phyloP scores from a whole-genome alignment of 441 rosid species.

The Kokia cookei region DNA sequence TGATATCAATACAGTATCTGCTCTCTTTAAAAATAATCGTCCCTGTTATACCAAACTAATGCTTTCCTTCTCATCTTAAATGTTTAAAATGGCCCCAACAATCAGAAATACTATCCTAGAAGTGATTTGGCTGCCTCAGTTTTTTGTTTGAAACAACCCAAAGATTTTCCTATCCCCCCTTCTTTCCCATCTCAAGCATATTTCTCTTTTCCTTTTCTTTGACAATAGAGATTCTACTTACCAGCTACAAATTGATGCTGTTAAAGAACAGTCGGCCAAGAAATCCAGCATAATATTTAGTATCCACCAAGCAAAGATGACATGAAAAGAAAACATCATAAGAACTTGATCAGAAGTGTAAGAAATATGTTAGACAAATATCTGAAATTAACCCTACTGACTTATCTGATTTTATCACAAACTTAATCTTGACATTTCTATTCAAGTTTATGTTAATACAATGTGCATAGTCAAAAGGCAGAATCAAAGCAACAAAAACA shows the following conservation, averaged over 20 bases:
- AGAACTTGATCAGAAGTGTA: conserved; percentile 9
- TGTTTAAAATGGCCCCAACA: background rate
- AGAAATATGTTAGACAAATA: background rate
- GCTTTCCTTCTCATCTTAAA: background rate
- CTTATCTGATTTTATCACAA: background rate
- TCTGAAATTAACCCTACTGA: background rate
- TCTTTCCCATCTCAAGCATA: background rate
- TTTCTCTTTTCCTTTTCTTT: background rate
- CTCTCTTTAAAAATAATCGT: background rate
- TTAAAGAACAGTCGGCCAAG: conserved; percentile 24
- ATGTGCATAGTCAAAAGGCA: background rate
- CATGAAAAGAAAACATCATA: conserved; percentile 23
- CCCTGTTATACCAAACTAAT: background rate
- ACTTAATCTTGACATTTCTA: background rate
- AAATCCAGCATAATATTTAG: conserved; percentile 15
- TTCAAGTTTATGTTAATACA: background rate
- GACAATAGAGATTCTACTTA: conserved; percentile 30
- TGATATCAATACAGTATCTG: background rate
- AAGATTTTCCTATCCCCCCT: background rate
- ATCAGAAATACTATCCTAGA: background rate
- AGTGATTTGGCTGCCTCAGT: background rate
- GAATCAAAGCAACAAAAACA: background rate
- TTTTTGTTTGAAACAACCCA: background rate
- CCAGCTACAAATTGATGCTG: conserved; percentile 99
- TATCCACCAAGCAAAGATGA: conserved; percentile 23